A percentile compares a stretch with the other conserved stretches of the same genome.
These are phyloP conservation scores for Torulaspora quercuum DNA, from an alignment of 805 yeast species.

Conservation along the genomic window DNA sequence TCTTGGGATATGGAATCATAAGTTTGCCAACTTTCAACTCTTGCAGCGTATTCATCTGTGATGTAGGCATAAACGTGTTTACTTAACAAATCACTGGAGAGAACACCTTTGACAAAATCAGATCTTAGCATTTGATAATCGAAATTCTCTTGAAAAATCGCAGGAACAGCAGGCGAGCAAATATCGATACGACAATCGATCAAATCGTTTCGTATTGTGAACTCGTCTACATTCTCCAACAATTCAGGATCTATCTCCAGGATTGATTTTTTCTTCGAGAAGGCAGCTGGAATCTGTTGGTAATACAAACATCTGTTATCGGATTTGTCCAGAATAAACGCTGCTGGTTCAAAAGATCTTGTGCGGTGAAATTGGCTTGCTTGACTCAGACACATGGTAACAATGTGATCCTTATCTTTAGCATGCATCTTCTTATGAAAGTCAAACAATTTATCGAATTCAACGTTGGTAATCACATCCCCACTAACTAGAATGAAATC, in stretches of 20 bases:
- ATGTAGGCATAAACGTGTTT: conserved; percentile 88
- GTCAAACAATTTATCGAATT: conserved; percentile 66
- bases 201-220: conserved; percentile 82
- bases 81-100: conserved; percentile 84
- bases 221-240: conserved; percentile 67
- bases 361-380: conserved; percentile 84
- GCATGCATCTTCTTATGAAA: conserved; percentile 69
- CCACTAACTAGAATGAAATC: conserved; percentile 91
- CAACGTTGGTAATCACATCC: conserved; percentile 91
- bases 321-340: conserved; percentile 72
- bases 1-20: conserved; percentile 90
- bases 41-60: conserved; percentile 80
- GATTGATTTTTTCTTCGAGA: conserved; percentile 45
- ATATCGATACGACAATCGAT: conserved; percentile 96
- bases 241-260: conserved; percentile 80
- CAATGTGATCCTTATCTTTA: conserved; percentile 83
- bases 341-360: conserved; percentile 79
- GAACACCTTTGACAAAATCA: conserved; percentile 87
- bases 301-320: conserved; percentile 79
- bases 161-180: conserved; percentile 91
- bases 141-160: conserved; percentile 92
- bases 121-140: conserved; percentile 84
- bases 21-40: conserved; percentile 94
- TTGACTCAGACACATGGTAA: conserved; percentile 87
- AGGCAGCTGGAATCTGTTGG: conserved; percentile 63